Base-by-base conservation (phyloP, 257 asterid species). In the Nicotiana noctiflora region DNA sequence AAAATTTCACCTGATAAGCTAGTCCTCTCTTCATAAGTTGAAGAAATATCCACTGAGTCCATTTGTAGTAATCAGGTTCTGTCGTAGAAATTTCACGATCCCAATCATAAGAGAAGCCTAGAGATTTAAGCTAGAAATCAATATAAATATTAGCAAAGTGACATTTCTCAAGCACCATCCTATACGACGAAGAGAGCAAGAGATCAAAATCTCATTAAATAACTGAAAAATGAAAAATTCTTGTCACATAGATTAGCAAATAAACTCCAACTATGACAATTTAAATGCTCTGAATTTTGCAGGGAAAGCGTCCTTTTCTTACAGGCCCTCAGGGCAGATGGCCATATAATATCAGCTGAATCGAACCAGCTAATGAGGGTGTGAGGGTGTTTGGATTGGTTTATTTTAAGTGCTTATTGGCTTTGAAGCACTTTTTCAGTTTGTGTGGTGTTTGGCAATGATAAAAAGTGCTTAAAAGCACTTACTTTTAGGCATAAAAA, bases 31-130 rank as follows among this genome's bases (percentile, higher is more conserved):
- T 92, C 84, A 94, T 77, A 82, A 96, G 97, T 89, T 94, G 99
- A 85, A 96, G 89, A 91, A 94, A 96, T 91, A 96, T 96, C 99
- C 98, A 96, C 74, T 90, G 98, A 9, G 99, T 96, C 99, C 99
- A 96, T 88, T 86, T 96, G 84, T 92, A 96, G 84, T 94, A 96
- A 32, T 92, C 99, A 78, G 98, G 98, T 82, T 94, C 98, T 12
- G 98, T 94, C 17, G 99, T 96, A 61, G 98, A 94, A 85, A 96
- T 89, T 89, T 96, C 99, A 67, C 99, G 97, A 77, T 91, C 98
- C 99, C 98, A 94, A 82, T 94, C 99, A 77, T 96, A 96, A 55
- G 99, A 96, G 81, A 96, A 96, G 79, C 99, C 99, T 82, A 96
- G 85, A 80, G 90, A 87, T 87, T 91, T 94, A 79, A 96, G 97